Percentiles rank a stretch among this genome's conserved stretches.
Evolutionary conservation across 495 filamentous ascomycete species (phyloP).

Genomic region (Cetradonia linearis): DNA sequence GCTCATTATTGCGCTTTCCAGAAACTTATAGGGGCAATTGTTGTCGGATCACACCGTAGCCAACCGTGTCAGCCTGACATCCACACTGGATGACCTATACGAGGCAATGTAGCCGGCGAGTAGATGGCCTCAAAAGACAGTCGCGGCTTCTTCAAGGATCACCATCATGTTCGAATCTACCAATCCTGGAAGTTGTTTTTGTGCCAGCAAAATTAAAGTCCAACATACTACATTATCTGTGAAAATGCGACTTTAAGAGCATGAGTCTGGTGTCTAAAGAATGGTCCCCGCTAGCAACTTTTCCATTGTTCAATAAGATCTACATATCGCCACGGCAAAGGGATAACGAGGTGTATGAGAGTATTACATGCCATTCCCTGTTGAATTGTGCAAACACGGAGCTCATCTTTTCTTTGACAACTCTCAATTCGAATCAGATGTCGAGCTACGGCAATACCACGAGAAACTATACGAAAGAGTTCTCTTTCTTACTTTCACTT

Average conservation of each 20-base stretch:
- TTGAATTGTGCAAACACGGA: neutral
- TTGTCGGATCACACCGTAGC: too few species aligned
- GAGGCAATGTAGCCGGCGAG: neutral
- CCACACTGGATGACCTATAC: neutral
- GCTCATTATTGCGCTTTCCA: too few species aligned
- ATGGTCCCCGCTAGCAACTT: constrained; percentile 6
- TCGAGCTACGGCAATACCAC: neutral
- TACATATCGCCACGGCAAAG: constrained; percentile 1
- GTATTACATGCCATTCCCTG: neutral
- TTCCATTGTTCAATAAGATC: constrained; percentile 5
- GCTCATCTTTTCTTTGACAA: constrained; percentile 10
- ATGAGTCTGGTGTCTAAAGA: constrained; percentile 4
- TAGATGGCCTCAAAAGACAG: neutral
- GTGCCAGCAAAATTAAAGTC: neutral
- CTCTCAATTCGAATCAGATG: neutral
- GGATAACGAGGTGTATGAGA: constrained; percentile 4
- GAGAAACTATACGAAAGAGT: neutral
- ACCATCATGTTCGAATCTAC: neutral
- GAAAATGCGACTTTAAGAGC: constrained; percentile 10
- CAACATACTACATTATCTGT: neutral
- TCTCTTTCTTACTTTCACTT: neutral
- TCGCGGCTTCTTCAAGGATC: neutral
- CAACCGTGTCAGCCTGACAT: too few species aligned
- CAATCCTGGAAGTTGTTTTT: neutral
- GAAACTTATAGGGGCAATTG: too few species aligned